Conservation (phyloP, 768 basidiomycete species). For the Daedaleopsis nitida region DNA sequence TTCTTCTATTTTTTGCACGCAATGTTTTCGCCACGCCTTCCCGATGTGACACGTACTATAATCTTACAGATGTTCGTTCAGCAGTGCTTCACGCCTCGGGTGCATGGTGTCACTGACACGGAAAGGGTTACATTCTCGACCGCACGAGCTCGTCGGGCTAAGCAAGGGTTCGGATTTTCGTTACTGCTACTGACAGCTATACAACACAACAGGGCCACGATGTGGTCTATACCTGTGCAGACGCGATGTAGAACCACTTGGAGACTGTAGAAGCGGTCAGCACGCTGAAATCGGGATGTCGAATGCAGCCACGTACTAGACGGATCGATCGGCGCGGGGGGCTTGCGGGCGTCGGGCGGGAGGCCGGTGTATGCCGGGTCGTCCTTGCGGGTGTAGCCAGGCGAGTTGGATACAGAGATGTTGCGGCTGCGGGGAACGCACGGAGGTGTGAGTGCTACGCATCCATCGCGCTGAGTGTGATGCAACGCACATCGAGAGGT, state of each 20-base stretch:
- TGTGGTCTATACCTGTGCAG: slow-evolving; percentile 65
- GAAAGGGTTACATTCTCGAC: slow-evolving; percentile 2
- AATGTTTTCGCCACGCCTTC: slow-evolving; percentile 1
- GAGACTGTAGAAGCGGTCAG: slow-evolving; percentile 52
- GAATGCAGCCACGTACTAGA: slow-evolving; percentile 59
- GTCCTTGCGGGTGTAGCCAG: slow-evolving; percentile 62
- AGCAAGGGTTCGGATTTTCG: slow-evolving; percentile 6
- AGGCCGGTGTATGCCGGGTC: slow-evolving; percentile 66
- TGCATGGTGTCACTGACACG: neutral
- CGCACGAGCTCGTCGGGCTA: slow-evolving; percentile 11
- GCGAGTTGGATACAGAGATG: slow-evolving; percentile 73
- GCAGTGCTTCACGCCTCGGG: neutral
- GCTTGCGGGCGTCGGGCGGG: slow-evolving; percentile 78
- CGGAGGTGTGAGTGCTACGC: neutral
- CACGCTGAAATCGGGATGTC: slow-evolving; percentile 3
- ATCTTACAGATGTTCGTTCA: neutral
- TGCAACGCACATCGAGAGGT: slow-evolving; percentile 78
- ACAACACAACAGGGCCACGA: slow-evolving; percentile 14
- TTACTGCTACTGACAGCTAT: slow-evolving; percentile 18
- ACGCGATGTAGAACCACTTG: slow-evolving; percentile 95
- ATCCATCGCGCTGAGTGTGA: neutral
- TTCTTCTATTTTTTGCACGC: neutral
- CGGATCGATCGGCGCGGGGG: slow-evolving; percentile 88
- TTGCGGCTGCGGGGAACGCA: slow-evolving; percentile 59
- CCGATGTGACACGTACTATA: neutral